Evolutionary conservation across 129 eudicot genomes (phyloP), one percentile per base, ranked within the genome.

Genomic region (Scalesia atractyloides): DNA sequence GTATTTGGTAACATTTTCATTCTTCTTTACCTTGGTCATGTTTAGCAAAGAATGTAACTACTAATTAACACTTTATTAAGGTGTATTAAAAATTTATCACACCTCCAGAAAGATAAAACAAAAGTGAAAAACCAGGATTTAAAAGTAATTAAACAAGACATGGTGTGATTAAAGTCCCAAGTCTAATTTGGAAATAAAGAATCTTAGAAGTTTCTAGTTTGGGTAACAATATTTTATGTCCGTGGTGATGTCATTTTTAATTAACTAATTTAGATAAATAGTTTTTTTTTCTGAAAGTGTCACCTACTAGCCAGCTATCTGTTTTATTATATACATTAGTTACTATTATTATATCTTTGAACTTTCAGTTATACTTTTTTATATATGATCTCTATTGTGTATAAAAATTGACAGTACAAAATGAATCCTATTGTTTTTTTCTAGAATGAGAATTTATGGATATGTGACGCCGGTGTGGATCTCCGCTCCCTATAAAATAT

Each of bases 141-240:
- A 58, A 22, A 58, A 24, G 39, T 11, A 13, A 9, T 63, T 34
- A 36, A 17, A 72, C 33, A 33, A 60, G 15, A 39, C 46, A 61
- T 37, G 50, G 17, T 9, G 39, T 26, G 64, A 19, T 77, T 69
- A 24, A 62, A 37, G 65, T 37, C 72, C 72, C 72, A 53, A 70
- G 64, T 51, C 81, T 52, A 70, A 11, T 70, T 70, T 17, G 66
- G 66, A 43, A 70, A 77, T 77, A 77, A 70, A 61, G 50, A 62
- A 30, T 60, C 44, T 14, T 0, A 60, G 82, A 78, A 70, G 46
- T 78, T 70, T 78, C 82, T 78, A 70, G 82, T 69, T 70, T 70
- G 65, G 67, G 58, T 24, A 77, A 69, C 19, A 69, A 61, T 77
- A 69, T 77, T 69, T 77, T 77, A 77, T 69, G 76, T 61, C 52